Evolutionary conservation across 768 basidiomycete species (phyloP).

Genomic region (Hortiboletus campestris): DNA sequence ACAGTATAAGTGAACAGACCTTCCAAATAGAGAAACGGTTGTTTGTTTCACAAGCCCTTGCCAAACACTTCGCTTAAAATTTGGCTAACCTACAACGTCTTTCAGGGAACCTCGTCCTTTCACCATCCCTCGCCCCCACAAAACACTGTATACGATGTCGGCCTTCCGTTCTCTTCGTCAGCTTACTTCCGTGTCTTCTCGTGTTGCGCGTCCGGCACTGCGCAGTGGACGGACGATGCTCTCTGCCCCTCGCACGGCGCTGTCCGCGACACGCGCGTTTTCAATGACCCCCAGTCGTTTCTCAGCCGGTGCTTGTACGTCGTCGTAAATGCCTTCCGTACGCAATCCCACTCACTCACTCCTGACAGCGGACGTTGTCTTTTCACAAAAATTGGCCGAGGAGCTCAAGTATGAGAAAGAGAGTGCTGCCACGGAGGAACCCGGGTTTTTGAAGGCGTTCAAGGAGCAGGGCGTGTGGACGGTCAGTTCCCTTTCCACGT

Average conservation of each 20-base stretch:
- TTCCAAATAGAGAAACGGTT: constrained; percentile 21
- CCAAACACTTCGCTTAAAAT: constrained; percentile 34
- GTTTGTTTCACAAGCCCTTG: constrained; percentile 33
- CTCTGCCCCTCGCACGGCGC: constrained; percentile 15
- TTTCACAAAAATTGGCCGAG: constrained; percentile 71
- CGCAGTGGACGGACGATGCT: constrained; percentile 22
- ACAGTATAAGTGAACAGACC: neutral
- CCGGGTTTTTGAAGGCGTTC: constrained; percentile 80
- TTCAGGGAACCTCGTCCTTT: neutral
- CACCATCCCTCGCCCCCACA: neutral
- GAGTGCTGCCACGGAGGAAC: constrained; percentile 42
- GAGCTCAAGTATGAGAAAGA: constrained; percentile 89
- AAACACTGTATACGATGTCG: constrained; percentile 48
- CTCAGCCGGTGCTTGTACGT: constrained; percentile 45
- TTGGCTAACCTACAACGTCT: constrained; percentile 4
- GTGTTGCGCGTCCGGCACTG: constrained; percentile 28
- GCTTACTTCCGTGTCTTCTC: constrained; percentile 44
- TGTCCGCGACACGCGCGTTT: constrained; percentile 38
- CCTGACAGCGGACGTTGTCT: constrained; percentile 62
- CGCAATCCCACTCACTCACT: neutral
- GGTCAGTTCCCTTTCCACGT: constrained; percentile 36
- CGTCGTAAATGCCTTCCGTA: too few species aligned
- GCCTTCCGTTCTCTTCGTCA: constrained; percentile 60
- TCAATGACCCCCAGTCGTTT: constrained; percentile 38
- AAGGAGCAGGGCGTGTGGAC: constrained; percentile 73